A percentile compares a stretch with the other conserved stretches of the same genome.
Conservation (phyloP, 306 rosid genomes). For the Malus asiatica region DNA sequence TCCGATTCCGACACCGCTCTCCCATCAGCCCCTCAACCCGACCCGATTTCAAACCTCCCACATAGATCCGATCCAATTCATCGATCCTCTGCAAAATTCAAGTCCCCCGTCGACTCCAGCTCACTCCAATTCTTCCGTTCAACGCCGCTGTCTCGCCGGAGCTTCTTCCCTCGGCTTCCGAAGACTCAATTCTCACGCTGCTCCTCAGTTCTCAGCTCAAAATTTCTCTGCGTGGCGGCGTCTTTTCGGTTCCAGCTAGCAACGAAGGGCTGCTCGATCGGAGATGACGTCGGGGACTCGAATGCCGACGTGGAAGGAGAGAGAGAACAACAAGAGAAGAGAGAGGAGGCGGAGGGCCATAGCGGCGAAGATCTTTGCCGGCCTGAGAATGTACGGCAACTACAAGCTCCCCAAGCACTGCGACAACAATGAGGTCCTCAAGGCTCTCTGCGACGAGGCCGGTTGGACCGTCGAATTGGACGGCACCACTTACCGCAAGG, state of each 20-base stretch:
- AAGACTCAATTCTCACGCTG: neutral
- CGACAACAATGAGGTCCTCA: constrained; percentile 92
- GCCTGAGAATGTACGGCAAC: constrained; percentile 78
- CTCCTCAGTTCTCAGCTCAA: neutral
- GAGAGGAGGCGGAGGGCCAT: constrained; percentile 79
- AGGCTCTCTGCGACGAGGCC: constrained; percentile 85
- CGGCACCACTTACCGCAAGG: constrained; percentile 91
- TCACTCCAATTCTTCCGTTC: neutral
- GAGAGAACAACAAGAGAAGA: constrained; percentile 82
- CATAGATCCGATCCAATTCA: constrained; percentile 31
- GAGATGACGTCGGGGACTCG: constrained; percentile 77
- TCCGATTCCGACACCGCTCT: constrained; percentile 3
- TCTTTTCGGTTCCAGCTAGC: neutral
- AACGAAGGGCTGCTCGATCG: neutral
- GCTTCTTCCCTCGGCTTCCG: neutral
- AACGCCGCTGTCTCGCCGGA: neutral
- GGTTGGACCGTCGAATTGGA: constrained; percentile 84
- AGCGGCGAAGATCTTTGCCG: constrained; percentile 79
- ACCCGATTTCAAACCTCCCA: neutral
- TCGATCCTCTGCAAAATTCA: constrained; percentile 3
- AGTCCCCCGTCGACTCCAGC: neutral
- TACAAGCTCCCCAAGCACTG: constrained; percentile 87
- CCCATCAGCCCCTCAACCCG: constrained; percentile 11
- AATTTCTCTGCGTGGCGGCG: neutral
- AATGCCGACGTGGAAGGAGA: constrained; percentile 82